A percentile compares a stretch with the other conserved stretches of the same genome.
phyloP scores from a whole-genome alignment of 148 eudicot species.

The Amaranthus cruentus region DNA sequence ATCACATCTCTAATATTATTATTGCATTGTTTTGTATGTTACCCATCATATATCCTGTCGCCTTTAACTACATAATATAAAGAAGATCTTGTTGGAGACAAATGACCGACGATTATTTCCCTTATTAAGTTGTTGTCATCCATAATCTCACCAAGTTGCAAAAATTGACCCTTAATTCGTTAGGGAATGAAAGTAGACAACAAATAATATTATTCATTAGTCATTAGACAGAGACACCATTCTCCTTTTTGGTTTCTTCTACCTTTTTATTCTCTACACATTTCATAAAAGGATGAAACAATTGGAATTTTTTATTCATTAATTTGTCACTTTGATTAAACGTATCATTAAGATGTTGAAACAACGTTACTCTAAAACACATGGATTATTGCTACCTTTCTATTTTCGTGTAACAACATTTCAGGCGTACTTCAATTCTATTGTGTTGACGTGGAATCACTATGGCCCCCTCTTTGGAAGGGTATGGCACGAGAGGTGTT shows the following conservation, averaged over 20 bases:
- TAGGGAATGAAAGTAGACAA: constrained; percentile 6
- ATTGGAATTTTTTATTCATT: constrained; percentile 6
- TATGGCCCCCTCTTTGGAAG: too few species aligned
- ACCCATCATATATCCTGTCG: background rate
- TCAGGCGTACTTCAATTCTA: background rate
- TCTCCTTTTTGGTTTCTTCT: background rate
- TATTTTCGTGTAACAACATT: too few species aligned
- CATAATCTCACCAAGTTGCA: constrained; percentile 13
- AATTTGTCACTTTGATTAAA: constrained; percentile 8
- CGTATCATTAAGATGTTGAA: background rate
- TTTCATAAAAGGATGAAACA: background rate
- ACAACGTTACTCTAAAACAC: background rate
- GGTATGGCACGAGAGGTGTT: too few species aligned
- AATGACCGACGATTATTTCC: background rate
- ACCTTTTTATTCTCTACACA: constrained; percentile 5
- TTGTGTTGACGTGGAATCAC: too few species aligned
- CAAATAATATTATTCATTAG: background rate
- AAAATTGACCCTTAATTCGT: constrained; percentile 24
- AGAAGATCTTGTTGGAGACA: background rate
- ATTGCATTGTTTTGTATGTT: too few species aligned
- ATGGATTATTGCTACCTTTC: background rate
- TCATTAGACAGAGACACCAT: background rate
- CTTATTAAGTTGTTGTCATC: background rate
- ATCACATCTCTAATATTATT: too few species aligned
- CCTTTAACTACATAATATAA: background rate